Evolutionary conservation across 2,329 filamentous ascomycete species (phyloP).

Genomic region (Tolypocladium guangdongense): DNA sequence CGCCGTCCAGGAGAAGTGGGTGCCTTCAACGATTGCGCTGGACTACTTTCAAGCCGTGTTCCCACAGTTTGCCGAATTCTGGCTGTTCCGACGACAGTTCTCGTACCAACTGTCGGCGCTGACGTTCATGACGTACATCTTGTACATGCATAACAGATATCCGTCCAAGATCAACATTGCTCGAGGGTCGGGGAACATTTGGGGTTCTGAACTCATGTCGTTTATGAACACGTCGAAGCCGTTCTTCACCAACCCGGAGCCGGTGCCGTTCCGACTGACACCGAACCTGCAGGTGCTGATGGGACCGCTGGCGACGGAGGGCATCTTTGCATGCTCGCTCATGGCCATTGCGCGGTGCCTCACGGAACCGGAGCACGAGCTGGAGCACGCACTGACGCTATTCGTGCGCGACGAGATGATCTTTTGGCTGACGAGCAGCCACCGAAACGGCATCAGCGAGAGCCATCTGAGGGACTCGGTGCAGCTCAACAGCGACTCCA

Average conservation of each 20-base stretch:
- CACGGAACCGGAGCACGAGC: conserved; percentile 76
- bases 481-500: conserved; percentile 75
- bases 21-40: conserved; percentile 69
- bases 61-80: conserved; percentile 86
- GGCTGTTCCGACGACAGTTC: conserved; percentile 96
- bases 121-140: conserved; percentile 97
- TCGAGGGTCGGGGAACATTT: conserved; percentile 79
- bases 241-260: conserved; percentile 88
- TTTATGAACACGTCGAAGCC: conserved; percentile 77
- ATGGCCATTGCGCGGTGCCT: conserved; percentile 95
- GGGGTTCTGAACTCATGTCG: conserved; percentile 90
- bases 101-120: conserved; percentile 89
- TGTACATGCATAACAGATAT: conserved; percentile 94
- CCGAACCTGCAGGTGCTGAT: conserved; percentile 94
- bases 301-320: conserved; percentile 90
- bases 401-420: conserved; percentile 98
- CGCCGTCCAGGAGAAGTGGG: conserved; percentile 88
- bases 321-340: conserved; percentile 87
- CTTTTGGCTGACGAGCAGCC: conserved; percentile 81
- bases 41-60: conserved; percentile 86
- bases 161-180: conserved; percentile 93
- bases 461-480: conserved; percentile 68
- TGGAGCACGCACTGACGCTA: conserved; percentile 89
- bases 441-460: conserved; percentile 47
- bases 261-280: conserved; percentile 92